phyloP scores from a whole-genome alignment of 768 basidiomycete species.

The Terana coerulea region DNA sequence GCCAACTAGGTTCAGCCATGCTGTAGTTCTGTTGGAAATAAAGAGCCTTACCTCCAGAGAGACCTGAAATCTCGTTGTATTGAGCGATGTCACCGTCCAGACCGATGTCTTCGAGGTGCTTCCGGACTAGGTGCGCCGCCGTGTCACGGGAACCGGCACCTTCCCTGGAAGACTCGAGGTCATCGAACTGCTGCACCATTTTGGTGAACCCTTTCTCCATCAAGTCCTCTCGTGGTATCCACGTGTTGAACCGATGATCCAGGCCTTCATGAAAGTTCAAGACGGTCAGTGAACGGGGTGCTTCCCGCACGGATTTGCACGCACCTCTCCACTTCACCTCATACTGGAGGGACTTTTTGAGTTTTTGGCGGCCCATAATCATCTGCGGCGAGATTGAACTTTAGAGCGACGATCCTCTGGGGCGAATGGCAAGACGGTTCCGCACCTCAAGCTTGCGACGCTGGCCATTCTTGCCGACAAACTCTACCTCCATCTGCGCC shows the following conservation, averaged over 20 bases:
- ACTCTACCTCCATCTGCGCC: constrained; percentile 72
- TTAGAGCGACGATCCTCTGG: not conserved
- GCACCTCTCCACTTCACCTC: constrained; percentile 78
- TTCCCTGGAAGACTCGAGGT: constrained; percentile 92
- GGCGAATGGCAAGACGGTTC: constrained; percentile 6
- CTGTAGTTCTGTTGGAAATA: not conserved
- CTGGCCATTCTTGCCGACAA: constrained; percentile 88
- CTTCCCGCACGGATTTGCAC: not conserved
- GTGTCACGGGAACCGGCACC: constrained; percentile 93
- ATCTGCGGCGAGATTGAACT: constrained; percentile 39
- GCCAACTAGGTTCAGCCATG: constrained; percentile 5
- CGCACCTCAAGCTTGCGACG: constrained; percentile 85
- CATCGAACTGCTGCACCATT: constrained; percentile 91
- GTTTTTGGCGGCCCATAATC: constrained; percentile 93
- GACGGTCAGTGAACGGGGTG: not conserved
- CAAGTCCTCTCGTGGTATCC: constrained; percentile 87
- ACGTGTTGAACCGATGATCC: constrained; percentile 86
- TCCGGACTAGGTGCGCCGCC: constrained; percentile 72
- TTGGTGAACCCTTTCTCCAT: constrained; percentile 85
- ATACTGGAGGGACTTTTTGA: constrained; percentile 94
- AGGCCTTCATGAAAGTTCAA: constrained; percentile 36
- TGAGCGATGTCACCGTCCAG: constrained; percentile 97
- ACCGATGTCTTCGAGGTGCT: constrained; percentile 93
- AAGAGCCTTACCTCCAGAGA: constrained; percentile 74
- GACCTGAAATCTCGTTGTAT: constrained; percentile 93